Conservation (phyloP, 345 rosid genomes). For the Linum lewisii region DNA sequence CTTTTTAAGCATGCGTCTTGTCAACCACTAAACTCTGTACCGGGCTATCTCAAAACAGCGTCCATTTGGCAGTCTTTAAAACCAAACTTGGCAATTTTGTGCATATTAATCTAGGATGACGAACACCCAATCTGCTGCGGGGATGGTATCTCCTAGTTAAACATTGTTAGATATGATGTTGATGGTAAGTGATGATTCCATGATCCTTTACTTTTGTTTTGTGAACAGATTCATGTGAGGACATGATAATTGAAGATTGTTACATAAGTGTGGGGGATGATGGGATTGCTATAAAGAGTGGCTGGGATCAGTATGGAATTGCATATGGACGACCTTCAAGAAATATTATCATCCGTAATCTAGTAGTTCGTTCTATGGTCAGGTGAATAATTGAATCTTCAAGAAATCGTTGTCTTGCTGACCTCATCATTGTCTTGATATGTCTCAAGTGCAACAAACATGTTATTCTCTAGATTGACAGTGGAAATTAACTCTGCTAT, state of each 20-base stretch:
- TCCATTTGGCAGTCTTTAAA: too few species aligned
- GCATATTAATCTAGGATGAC: too few species aligned
- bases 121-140: too few species aligned
- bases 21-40: background rate
- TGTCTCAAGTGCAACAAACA: background rate
- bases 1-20: slow-evolving; percentile 1
- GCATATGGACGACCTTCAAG: slow-evolving; percentile 68
- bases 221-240: slow-evolving; percentile 78
- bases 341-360: slow-evolving; percentile 78
- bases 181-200: background rate
- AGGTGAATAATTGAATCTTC: slow-evolving; percentile 38
- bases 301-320: slow-evolving; percentile 99
- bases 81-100: too few species aligned
- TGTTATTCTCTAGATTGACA: background rate
- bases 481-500: slow-evolving; percentile 16
- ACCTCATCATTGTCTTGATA: background rate
- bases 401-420: background rate
- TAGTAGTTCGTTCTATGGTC: slow-evolving; percentile 83
- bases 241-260: slow-evolving; percentile 90
- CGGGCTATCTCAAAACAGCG: background rate
- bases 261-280: slow-evolving; percentile 98
- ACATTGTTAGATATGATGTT: background rate
- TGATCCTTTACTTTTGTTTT: background rate
- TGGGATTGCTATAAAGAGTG: slow-evolving; percentile 90
- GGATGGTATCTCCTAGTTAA: too few species aligned